Evolutionary conservation across 495 filamentous ascomycete genomes (phyloP), one percentile per base, ranked within the genome.

Genomic region (Rhizodiscina lignyota): DNA sequence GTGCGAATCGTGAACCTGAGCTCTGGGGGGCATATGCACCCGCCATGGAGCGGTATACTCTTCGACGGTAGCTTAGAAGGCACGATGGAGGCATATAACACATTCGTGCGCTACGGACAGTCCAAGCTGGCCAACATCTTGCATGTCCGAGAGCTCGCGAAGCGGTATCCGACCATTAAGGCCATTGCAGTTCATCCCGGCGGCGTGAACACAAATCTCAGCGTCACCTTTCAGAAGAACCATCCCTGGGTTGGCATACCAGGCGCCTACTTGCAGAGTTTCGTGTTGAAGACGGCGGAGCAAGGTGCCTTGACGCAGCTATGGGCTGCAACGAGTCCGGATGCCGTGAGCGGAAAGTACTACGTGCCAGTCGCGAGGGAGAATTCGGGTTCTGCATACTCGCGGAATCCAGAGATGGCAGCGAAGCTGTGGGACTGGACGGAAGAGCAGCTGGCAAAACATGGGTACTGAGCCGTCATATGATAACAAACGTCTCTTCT

Each of bases 121-220:
- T 63, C 61, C 42, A 85, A 85, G 56, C 64, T 82, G 1, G 72
- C 76, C 4, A 83, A 82, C 48, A 61, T 82, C n/a, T 55, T 83
- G 1, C 77, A 68, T 39, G 62, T 68, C 1, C 43, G 53, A 2
- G 66, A 79, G 43, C 58, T 86, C 11, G 70, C 72, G 0, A 53
- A 54, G 12, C 62, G 64, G 2, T 61, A 77, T 46, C 72, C 71
- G 0, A 50, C 61, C 21, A 66, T 80, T 30, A 62, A 55, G 0
- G 62, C 60, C 6, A 56, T 77, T 0, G 45, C 74, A 0, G 59
- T 83, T 0, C 75, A 84, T 36, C 82, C 83, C 0, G 80, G 82
- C 4, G 44, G 71, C 0, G 68, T 83, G 19, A 34, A 47, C 2
- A 82, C 74, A 10, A 58, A 67, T 1, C 43, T 82, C 4, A 37